Conservation (phyloP, 306 rosid species). For the Abrus precatorius region DNA sequence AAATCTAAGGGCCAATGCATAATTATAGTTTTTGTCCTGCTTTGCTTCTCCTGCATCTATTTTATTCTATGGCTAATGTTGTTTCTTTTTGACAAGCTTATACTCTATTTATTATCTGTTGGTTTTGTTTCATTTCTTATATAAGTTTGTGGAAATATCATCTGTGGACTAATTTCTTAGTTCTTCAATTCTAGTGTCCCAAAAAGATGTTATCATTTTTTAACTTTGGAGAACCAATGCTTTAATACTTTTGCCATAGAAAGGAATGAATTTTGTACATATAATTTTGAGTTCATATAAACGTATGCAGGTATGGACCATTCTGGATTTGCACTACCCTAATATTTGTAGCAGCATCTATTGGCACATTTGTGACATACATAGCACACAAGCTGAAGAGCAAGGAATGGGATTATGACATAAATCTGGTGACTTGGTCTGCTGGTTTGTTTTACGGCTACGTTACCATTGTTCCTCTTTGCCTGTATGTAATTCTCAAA, state of each 20-base stretch:
- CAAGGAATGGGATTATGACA: slow-evolving; percentile 90
- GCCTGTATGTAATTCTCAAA: slow-evolving; percentile 81
- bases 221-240: slow-evolving; percentile 19
- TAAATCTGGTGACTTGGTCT: slow-evolving; percentile 93
- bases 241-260: neutral
- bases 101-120: neutral
- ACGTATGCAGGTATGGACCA: slow-evolving; percentile 88
- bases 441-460: slow-evolving; percentile 97
- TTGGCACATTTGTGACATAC: slow-evolving; percentile 93
- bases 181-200: neutral
- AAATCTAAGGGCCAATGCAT: neutral
- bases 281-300: slow-evolving; percentile 45
- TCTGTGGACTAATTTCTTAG: slow-evolving; percentile 1
- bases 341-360: slow-evolving; percentile 94
- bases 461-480: slow-evolving; percentile 82
- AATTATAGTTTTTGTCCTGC: slow-evolving; percentile 11
- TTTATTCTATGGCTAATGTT: neutral
- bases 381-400: slow-evolving; percentile 83
- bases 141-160: slow-evolving; percentile 16
- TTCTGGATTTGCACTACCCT: slow-evolving; percentile 98
- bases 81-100: neutral
- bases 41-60: neutral
- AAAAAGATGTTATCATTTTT: neutral
- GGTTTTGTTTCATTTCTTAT: slow-evolving; percentile 25
- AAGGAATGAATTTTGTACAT: slow-evolving; percentile 12